phyloP scores from a whole-genome alignment of 768 basidiomycete species.

The Collybia mongolica region DNA sequence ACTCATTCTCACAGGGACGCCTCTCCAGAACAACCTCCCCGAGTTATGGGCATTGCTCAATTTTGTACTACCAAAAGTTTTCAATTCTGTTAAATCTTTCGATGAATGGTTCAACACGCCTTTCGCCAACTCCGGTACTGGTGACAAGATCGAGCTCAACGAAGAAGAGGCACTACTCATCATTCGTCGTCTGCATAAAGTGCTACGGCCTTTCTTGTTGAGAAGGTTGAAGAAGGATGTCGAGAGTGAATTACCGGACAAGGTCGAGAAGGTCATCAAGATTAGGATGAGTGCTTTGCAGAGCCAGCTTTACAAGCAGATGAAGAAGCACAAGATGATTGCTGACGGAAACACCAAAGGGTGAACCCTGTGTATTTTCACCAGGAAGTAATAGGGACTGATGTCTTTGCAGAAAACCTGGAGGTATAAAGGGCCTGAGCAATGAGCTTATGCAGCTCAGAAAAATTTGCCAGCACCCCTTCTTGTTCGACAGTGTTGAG shows the following conservation, averaged over 20 bases:
- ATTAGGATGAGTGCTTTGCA: constrained; percentile 93
- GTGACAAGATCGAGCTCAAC: constrained; percentile 97
- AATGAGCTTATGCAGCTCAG: constrained; percentile 98
- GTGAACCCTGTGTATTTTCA: constrained; percentile 36
- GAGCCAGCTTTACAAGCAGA: constrained; percentile 91
- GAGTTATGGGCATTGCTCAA: constrained; percentile 96
- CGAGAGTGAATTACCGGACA: constrained; percentile 92
- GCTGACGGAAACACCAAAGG: constrained; percentile 80
- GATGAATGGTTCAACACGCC: constrained; percentile 99
- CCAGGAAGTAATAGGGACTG: not conserved
- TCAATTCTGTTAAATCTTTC: constrained; percentile 99
- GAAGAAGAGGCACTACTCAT: constrained; percentile 99
- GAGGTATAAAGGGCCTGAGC: constrained; percentile 84
- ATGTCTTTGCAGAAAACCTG: constrained; percentile 50
- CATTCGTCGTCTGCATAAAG: constrained; percentile 94
- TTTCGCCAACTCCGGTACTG: constrained; percentile 96
- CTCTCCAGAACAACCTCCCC: constrained; percentile 94
- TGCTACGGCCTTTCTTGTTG: constrained; percentile 91
- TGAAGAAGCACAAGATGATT: constrained; percentile 98
- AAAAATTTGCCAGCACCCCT: constrained; percentile 98
- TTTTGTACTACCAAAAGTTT: constrained; percentile 92
- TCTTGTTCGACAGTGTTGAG: constrained; percentile 93
- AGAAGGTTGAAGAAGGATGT: constrained; percentile 95
- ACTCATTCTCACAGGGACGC: constrained; percentile 93
- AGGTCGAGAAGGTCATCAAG: constrained; percentile 98